These are phyloP conservation scores for Zea mays DNA, from an alignment of 176 grass and related monocot genomes.

Conservation along the genomic window Zm-B73-REFERENCE-NAM-5.0 NC_050101.1:177727501-177728000, in stretches of 20 bases:
- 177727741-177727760: slow-evolving; percentile 88
- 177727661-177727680: slow-evolving; percentile 56
- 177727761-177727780: slow-evolving; percentile 75
- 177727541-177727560: slow-evolving; percentile 50
- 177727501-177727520: slow-evolving; percentile 41
- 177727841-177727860: slow-evolving; percentile 32
- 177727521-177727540: slow-evolving; percentile 48
- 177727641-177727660: slow-evolving; percentile 26
- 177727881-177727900: slow-evolving; percentile 35
- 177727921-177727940: slow-evolving; percentile 32
- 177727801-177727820: slow-evolving; percentile 48
- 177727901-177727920: slow-evolving; percentile 20
- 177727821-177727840: slow-evolving; percentile 44
- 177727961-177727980: slow-evolving; percentile 37
- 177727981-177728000: slow-evolving; percentile 31
- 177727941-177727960: slow-evolving; percentile 31
- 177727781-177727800: slow-evolving; percentile 55
- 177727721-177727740: slow-evolving; percentile 78
- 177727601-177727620: slow-evolving; percentile 15
- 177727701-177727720: slow-evolving; percentile 93
- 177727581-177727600: slow-evolving; percentile 25
- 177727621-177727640: slow-evolving; percentile 19
- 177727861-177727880: slow-evolving; percentile 30
- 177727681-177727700: slow-evolving; percentile 79
- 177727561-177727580: slow-evolving; percentile 35